phyloP scores from a whole-genome alignment of 2,329 filamentous ascomycete genomes.

The Diaporthe nobilis region DNA sequence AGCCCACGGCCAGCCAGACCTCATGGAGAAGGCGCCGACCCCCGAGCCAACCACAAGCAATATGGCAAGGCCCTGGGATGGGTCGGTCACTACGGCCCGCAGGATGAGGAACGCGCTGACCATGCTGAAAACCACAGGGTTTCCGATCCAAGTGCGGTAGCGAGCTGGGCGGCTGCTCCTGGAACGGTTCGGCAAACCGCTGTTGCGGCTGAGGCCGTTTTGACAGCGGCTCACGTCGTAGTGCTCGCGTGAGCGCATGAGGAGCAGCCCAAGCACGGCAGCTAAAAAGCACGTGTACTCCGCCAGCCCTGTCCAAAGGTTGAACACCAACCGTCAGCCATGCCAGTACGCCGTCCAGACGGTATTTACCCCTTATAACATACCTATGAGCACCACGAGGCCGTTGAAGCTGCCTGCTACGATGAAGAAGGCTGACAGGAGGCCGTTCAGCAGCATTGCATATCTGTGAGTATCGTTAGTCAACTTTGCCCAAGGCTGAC shows the following conservation, averaged over 20 bases:
- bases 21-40: conserved; percentile 46
- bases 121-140: conserved; percentile 48
- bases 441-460: conserved; percentile 36
- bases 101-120: conserved; percentile 48
- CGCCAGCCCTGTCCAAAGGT: conserved; percentile 45
- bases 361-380: not conserved
- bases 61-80: conserved; percentile 49
- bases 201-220: conserved; percentile 13
- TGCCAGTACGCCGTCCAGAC: not conserved
- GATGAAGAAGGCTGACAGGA: conserved; percentile 31
- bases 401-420: conserved; percentile 11
- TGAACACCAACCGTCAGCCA: conserved; percentile 2
- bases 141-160: conserved; percentile 46
- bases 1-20: conserved; percentile 44
- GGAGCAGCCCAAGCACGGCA: conserved; percentile 46
- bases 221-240: conserved; percentile 32
- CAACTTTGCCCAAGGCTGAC: not conserved
- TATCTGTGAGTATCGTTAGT: not conserved
- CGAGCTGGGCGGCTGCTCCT: conserved; percentile 33
- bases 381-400: conserved; percentile 15
- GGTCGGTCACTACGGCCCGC: conserved; percentile 48
- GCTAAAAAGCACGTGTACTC: conserved; percentile 48
- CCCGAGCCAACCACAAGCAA: conserved; percentile 48
- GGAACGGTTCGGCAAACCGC: not conserved
- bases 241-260: conserved; percentile 45